Evolutionary conservation across 2,329 filamentous ascomycete species (phyloP), one percentile per base, ranked within the genome.

Genomic region (Drechslera avenae): DNA sequence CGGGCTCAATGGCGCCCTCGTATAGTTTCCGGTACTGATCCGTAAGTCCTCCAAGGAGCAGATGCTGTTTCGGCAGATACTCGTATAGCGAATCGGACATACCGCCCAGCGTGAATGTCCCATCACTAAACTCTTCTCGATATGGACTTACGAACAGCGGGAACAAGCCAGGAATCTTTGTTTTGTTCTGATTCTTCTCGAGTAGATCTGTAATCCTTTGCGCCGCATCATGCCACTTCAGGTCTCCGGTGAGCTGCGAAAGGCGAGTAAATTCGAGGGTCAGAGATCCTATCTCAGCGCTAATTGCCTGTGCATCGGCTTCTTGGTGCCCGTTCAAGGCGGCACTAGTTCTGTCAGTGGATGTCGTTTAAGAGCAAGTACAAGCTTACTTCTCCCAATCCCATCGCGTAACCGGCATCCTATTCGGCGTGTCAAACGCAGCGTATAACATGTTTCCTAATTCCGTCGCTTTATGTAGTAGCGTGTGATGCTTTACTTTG

Each of bases 21-120:
- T 95, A 91, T 74, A 96, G 82, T 16, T 81, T 81, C 54, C 81
- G 79, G 71, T 95, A 95, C 68, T 91, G 89, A 23, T 81, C 75
- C 56, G 87, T 84, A 1, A 86, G 79, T 1, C 91, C 91, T 50
- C 90, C 89, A 2, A 96, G 82, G 4, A 96, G 81, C 10, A 94
- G 75, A 66, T 87, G 88, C 76, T 92, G 64, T 67, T 85, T 84
- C 0, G 82, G 80, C 12, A 85, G 68, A 56, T 84, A 84, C 58
- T 84, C 82, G 60, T 84, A 85, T 0, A 81, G 71, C 6, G 80
- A 83, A 65, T 85, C 82, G 2, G 79, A 76, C 76, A 81, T 79
- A 14, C 77, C 81, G 13, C 82, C 81, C 54, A 85, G 74, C 0
- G 80, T 81, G 62, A 81, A 85, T 0, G 60, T 62, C 1, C 60